Evolutionary conservation across 805 yeast genomes (phyloP).

Genomic region (Pichia manshurica): DNA sequence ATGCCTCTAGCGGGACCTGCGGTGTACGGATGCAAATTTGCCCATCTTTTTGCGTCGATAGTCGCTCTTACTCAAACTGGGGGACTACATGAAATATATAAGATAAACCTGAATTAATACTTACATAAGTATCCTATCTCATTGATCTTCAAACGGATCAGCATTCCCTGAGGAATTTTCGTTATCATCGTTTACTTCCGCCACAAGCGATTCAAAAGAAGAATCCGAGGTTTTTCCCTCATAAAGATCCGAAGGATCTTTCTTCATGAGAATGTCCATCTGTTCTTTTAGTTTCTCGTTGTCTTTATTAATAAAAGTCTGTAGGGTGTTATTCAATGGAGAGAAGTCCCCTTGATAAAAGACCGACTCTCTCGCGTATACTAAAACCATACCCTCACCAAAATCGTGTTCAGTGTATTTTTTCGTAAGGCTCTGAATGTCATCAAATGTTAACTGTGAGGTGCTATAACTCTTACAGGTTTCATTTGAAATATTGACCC

Average conservation of each 20-base stretch:
- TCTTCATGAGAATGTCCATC: background rate
- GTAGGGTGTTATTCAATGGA: conserved; percentile 23
- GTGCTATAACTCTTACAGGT: conserved; percentile 23
- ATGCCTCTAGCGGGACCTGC: too few species aligned
- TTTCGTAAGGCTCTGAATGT: conserved; percentile 20
- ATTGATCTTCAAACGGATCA: background rate
- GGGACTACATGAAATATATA: too few species aligned
- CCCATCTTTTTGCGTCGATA: too few species aligned
- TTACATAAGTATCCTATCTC: background rate
- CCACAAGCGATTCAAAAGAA: background rate
- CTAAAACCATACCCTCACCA: conserved; percentile 30
- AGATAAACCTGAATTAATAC: too few species aligned
- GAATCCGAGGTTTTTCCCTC: background rate
- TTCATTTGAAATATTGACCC: conserved; percentile 26
- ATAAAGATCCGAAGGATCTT: background rate
- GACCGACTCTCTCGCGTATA: conserved; percentile 30
- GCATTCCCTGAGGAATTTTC: background rate
- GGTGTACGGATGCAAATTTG: too few species aligned
- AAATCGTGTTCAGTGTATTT: conserved; percentile 21
- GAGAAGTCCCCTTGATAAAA: conserved; percentile 13
- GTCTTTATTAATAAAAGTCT: conserved; percentile 30
- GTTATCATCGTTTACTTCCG: background rate
- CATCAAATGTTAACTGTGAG: conserved; percentile 21
- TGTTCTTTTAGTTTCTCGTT: conserved; percentile 19
- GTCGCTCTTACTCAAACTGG: too few species aligned